Conservation (phyloP, 176 grass and related monocot genomes). For the Bolboschoenus planiculmis region DNA sequence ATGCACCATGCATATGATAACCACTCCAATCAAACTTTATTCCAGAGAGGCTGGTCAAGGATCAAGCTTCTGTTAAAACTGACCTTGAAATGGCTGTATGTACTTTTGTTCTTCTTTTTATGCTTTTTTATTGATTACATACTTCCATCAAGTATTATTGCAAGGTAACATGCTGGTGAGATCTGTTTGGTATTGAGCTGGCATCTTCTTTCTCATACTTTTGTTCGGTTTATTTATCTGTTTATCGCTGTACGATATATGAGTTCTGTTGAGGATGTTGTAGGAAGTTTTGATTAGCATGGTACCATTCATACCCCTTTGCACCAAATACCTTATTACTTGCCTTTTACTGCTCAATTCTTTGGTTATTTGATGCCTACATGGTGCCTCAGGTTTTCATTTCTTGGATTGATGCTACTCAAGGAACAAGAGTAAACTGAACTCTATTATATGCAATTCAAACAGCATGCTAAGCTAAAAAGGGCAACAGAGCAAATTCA, state of each 20-base stretch:
- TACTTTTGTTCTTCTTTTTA: constrained; percentile 16
- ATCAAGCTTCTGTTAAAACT: constrained; percentile 84
- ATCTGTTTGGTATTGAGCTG: background rate
- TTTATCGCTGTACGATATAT: background rate
- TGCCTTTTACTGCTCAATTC: background rate
- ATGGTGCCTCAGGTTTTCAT: background rate
- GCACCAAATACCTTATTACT: background rate
- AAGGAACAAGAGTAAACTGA: background rate
- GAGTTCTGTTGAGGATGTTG: background rate
- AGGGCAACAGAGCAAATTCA: constrained; percentile 78
- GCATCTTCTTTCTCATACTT: background rate
- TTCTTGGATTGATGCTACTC: background rate
- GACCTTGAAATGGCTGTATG: constrained; percentile 87
- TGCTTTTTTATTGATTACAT: background rate
- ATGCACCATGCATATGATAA: constrained; percentile 27
- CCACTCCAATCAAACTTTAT: constrained; percentile 15
- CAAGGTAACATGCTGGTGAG: background rate
- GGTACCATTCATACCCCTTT: background rate
- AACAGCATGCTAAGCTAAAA: constrained; percentile 66
- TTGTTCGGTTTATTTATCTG: background rate
- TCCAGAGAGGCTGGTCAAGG: constrained; percentile 86
- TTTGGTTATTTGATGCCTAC: background rate
- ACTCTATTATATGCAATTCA: background rate
- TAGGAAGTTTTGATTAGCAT: background rate
- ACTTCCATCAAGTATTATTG: background rate